Evolutionary conservation across 2,329 filamentous ascomycete genomes (phyloP).

Genomic region (Lecanosticta acicola): DNA sequence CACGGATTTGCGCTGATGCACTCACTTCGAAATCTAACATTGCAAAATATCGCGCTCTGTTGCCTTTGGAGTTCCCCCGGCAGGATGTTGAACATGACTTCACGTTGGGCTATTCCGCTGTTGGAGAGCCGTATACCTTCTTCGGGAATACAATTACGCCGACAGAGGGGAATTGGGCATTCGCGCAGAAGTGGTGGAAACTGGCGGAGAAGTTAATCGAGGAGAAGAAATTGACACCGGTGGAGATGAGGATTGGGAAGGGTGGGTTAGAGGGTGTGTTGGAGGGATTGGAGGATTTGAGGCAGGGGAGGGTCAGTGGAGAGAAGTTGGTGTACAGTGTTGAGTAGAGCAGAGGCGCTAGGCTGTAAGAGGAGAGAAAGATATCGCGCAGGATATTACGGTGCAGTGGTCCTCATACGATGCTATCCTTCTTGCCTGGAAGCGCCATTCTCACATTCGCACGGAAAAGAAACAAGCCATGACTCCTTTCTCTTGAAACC

Average conservation of each 20-base stretch:
- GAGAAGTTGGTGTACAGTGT: slow-evolving; percentile 28
- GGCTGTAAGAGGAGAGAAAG: no score
- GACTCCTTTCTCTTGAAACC: no score
- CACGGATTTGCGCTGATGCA: slow-evolving; percentile 19
- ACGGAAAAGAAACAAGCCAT: no score
- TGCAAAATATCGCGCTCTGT: slow-evolving; percentile 14
- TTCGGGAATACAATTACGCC: slow-evolving; percentile 13
- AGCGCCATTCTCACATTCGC: no score
- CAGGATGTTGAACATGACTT: slow-evolving; percentile 14
- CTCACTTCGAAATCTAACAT: slow-evolving; percentile 10
- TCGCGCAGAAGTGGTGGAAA: slow-evolving; percentile 37
- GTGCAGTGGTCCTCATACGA: no score
- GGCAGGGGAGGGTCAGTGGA: slow-evolving; percentile 29
- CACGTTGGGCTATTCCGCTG: slow-evolving; percentile 21
- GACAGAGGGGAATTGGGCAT: slow-evolving; percentile 23
- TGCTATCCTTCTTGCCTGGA: no score
- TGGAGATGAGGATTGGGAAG: slow-evolving; percentile 35
- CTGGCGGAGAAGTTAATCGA: slow-evolving; percentile 23
- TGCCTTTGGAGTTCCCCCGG: slow-evolving; percentile 16
- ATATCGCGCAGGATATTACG: no score
- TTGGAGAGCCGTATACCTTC: slow-evolving; percentile 16
- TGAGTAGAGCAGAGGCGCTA: no score
- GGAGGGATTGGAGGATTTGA: slow-evolving; percentile 28
- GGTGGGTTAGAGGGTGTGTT: slow-evolving; percentile 31
- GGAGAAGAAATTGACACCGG: slow-evolving; percentile 28